These are phyloP conservation scores for Agrocybe pediades DNA, from an alignment of 768 basidiomycete species.

Conservation along the genomic window DNA sequence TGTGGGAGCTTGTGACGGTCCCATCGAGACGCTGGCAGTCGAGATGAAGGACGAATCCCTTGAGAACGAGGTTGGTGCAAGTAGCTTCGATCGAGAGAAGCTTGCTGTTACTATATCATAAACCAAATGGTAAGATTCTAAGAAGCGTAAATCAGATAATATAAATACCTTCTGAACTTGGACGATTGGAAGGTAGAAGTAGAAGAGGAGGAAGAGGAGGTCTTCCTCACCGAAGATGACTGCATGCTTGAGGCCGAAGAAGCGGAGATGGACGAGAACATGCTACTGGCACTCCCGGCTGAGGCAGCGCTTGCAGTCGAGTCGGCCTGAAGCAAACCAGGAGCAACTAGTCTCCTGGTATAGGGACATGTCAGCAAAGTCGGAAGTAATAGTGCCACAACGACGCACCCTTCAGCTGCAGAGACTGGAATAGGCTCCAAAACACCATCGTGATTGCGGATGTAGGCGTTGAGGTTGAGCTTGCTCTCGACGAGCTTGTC, in stretches of 20 bases:
- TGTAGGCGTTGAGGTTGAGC: constrained; percentile 14
- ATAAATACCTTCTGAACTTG: constrained; percentile 15
- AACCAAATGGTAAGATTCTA: background rate
- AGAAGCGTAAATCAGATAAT: background rate
- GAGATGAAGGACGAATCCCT: constrained; percentile 15
- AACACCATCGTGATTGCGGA: constrained; percentile 15
- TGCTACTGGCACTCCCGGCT: constrained; percentile 9
- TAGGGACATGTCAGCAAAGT: too few relatives aligned
- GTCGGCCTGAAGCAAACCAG: constrained; percentile 1
- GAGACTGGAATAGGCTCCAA: constrained; percentile 3
- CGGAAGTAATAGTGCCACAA: background rate
- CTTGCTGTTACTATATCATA: constrained; percentile 12
- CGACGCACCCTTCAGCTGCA: background rate
- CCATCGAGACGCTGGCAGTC: constrained; percentile 17
- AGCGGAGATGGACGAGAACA: constrained; percentile 10
- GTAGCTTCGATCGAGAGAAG: constrained; percentile 15
- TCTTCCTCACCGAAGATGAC: constrained; percentile 7
- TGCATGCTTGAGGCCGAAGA: constrained; percentile 8
- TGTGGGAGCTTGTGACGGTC: constrained; percentile 7
- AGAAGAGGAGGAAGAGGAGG: background rate
- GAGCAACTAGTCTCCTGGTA: background rate
- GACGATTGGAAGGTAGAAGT: constrained; percentile 16
- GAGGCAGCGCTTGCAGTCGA: constrained; percentile 5
- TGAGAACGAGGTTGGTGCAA: constrained; percentile 15
- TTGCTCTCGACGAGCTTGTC: constrained; percentile 16